A percentile compares a stretch with the other conserved stretches of the same genome.
These are phyloP conservation scores for Eragrostis tef DNA, from an alignment of 202 grass and related monocot genomes.

Conservation along the genomic window DNA sequence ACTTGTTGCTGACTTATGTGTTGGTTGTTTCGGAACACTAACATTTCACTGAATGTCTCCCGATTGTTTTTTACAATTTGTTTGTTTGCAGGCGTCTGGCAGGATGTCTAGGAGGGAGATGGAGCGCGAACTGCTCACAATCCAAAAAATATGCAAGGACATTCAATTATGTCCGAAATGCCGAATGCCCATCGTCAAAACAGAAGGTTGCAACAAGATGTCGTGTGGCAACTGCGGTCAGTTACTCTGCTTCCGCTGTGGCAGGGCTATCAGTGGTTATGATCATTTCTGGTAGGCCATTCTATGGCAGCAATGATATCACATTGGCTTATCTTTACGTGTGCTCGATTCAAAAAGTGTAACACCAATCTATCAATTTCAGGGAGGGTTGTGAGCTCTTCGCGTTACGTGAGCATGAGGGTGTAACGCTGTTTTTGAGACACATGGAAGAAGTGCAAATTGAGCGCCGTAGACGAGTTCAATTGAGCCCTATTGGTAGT, in stretches of 20 bases:
- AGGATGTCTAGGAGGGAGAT: slow-evolving; percentile 45
- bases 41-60: slow-evolving; percentile 14
- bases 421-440: slow-evolving; percentile 51
- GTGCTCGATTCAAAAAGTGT: slow-evolving; percentile 18
- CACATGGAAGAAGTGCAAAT: slow-evolving; percentile 60
- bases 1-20: background rate
- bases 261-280: background rate
- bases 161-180: slow-evolving; percentile 71
- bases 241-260: slow-evolving; percentile 79
- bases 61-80: background rate
- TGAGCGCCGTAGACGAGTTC: slow-evolving; percentile 44
- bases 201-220: slow-evolving; percentile 84
- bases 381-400: too few species aligned
- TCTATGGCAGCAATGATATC: background rate
- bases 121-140: slow-evolving; percentile 63
- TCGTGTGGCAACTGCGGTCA: slow-evolving; percentile 69
- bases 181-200: slow-evolving; percentile 69
- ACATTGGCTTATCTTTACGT: slow-evolving; percentile 13
- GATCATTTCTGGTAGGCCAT: slow-evolving; percentile 38
- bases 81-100: slow-evolving; percentile 34
- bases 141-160: slow-evolving; percentile 60
- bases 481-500: slow-evolving; percentile 37
- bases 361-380: background rate
- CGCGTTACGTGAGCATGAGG: slow-evolving; percentile 15
- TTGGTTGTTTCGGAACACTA: slow-evolving; percentile 17